phyloP scores from a whole-genome alignment of 495 filamentous ascomycete genomes.

The Talaromyces liani region DNA sequence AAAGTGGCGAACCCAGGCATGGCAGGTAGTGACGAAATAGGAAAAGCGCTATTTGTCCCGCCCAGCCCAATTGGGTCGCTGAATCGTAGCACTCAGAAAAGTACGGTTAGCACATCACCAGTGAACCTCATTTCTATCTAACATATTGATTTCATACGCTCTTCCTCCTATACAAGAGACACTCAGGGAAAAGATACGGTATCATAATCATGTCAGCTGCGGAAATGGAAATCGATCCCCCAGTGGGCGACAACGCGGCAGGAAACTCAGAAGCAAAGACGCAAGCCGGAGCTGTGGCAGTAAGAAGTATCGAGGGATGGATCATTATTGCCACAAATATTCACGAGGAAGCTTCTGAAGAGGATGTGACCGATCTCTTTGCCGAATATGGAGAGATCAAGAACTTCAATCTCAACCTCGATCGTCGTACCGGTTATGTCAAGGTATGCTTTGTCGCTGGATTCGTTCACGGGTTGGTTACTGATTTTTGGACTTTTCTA shows the following conservation, averaged over 20 bases:
- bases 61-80: neutral
- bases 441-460: conserved; percentile 55
- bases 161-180: neutral
- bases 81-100: neutral
- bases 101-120: neutral
- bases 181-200: neutral
- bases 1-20: neutral
- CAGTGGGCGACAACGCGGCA: conserved; percentile 36
- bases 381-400: conserved; percentile 96
- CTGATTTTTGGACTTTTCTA: conserved; percentile 22
- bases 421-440: conserved; percentile 92
- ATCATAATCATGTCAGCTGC: conserved; percentile 46
- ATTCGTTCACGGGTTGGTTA: neutral
- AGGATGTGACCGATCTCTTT: conserved; percentile 90
- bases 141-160: neutral
- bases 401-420: conserved; percentile 91
- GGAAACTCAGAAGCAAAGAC: conserved; percentile 63
- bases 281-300: conserved; percentile 72
- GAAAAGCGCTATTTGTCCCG: neutral
- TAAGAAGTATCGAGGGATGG: conserved; percentile 98
- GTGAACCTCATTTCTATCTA: neutral
- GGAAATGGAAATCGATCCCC: conserved; percentile 77
- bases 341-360: conserved; percentile 95
- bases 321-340: conserved; percentile 95
- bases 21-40: neutral